Percentiles rank a stretch among this genome's conserved stretches.
phyloP scores from a whole-genome alignment of 345 rosid genomes.

The Luvunga scandens region DNA sequence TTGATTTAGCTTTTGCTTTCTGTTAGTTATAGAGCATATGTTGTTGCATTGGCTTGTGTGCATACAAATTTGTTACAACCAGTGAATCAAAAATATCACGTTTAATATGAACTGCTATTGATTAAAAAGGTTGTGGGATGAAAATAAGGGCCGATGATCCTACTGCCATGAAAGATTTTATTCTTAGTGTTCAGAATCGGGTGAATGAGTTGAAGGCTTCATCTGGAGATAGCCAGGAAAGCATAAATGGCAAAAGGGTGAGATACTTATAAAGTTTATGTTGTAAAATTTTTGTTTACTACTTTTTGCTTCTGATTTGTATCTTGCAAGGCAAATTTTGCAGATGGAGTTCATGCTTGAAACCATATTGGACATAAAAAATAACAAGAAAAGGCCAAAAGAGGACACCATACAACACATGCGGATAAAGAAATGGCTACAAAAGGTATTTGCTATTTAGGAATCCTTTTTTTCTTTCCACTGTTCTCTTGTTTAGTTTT shows the following conservation, averaged over 20 bases:
- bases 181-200: slow-evolving; percentile 70
- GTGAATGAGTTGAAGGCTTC: slow-evolving; percentile 67
- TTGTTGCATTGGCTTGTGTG: background rate
- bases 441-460: slow-evolving; percentile 50
- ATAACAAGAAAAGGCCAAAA: slow-evolving; percentile 73
- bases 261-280: slow-evolving; percentile 11
- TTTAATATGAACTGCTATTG: slow-evolving; percentile 3
- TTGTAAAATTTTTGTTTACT: slow-evolving; percentile 1
- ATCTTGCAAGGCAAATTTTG: slow-evolving; percentile 17
- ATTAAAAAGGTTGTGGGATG: slow-evolving; percentile 82
- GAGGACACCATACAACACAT: slow-evolving; percentile 69
- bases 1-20: background rate
- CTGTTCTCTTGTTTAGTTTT: background rate
- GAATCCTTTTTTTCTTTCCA: background rate
- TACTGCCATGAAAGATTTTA: slow-evolving; percentile 75
- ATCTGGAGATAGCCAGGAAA: slow-evolving; percentile 35
- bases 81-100: background rate
- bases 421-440: slow-evolving; percentile 91
- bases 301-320: slow-evolving; percentile 3
- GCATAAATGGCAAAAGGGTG: slow-evolving; percentile 59
- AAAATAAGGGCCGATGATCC: slow-evolving; percentile 93
- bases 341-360: slow-evolving; percentile 99
- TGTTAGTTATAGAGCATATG: slow-evolving; percentile 1
- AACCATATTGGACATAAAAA: slow-evolving; percentile 84
- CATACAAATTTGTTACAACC: background rate